phyloP scores from a whole-genome alignment of 2,329 filamentous ascomycete species.

The Scedosporium minutisporum region DNA sequence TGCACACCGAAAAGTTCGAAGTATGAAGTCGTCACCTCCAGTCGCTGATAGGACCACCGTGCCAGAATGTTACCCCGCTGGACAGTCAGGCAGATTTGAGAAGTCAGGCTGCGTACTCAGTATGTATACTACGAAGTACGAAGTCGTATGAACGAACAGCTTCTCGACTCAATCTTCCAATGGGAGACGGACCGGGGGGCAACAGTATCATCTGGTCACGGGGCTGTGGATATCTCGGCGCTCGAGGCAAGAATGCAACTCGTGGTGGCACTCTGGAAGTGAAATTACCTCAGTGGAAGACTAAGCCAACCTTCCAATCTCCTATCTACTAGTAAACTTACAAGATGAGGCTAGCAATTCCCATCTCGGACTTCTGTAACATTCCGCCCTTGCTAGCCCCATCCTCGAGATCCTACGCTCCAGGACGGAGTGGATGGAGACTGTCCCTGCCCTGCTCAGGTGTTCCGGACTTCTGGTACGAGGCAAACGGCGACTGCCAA shows the following conservation, averaged over 20 bases:
- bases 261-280: background rate
- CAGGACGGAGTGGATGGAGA: background rate
- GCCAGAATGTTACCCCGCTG: background rate
- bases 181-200: too few species aligned
- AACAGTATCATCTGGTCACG: background rate
- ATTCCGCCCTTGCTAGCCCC: too few species aligned
- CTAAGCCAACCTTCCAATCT: background rate
- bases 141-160: background rate
- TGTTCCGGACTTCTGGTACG: background rate
- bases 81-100: too few species aligned
- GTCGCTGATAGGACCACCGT: background rate
- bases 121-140: too few species aligned
- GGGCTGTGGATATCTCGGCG: background rate
- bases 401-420: too few species aligned
- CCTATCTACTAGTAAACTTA: background rate
- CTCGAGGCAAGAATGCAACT: background rate
- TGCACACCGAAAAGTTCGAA: background rate
- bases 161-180: background rate
- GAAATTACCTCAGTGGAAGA: background rate
- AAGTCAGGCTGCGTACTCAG: too few species aligned
- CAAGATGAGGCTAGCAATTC: too few species aligned
- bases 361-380: too few species aligned
- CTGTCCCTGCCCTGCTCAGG: background rate
- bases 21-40: background rate
- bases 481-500: background rate